These are phyloP conservation scores for Ulvella scutata DNA, from an alignment of 139 green algal species.

Conservation along the genomic window DNA sequence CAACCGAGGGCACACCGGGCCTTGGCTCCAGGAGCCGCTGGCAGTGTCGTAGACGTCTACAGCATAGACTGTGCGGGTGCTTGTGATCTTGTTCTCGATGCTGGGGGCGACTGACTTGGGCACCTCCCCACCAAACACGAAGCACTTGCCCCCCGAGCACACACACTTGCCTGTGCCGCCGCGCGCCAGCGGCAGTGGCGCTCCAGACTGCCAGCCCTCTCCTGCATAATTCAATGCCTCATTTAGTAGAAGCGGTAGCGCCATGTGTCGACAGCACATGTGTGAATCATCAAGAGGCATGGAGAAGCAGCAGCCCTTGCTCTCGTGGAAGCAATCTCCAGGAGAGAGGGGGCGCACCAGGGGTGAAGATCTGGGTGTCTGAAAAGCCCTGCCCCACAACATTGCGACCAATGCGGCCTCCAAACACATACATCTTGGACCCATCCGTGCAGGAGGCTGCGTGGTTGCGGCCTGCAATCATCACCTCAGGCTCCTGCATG, in stretches of 20 bases:
- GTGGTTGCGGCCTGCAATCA: neutral
- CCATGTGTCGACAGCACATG: too few relatives aligned
- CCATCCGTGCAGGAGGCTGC: neutral
- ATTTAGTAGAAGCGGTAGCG: too few relatives aligned
- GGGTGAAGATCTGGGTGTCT: neutral
- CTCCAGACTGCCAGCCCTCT: neutral
- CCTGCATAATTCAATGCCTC: too few relatives aligned
- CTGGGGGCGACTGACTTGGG: neutral
- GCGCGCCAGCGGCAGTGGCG: neutral
- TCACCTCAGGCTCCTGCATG: too few relatives aligned
- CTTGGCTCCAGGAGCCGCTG: neutral
- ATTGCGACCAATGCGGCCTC: neutral
- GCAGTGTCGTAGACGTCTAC: neutral
- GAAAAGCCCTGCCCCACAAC: neutral
- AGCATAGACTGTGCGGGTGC: neutral
- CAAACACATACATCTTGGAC: neutral
- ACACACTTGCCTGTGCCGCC: neutral
- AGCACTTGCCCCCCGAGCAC: neutral
- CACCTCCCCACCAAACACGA: neutral
- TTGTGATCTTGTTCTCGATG: neutral
- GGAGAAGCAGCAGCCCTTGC: too few relatives aligned
- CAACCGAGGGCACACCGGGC: neutral
- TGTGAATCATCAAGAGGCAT: too few relatives aligned
- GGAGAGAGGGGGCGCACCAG: too few relatives aligned
- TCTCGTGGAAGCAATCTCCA: too few relatives aligned